Evolutionary conservation across 441 rosid genomes (phyloP).

Genomic region (Croton laevigatus): DNA sequence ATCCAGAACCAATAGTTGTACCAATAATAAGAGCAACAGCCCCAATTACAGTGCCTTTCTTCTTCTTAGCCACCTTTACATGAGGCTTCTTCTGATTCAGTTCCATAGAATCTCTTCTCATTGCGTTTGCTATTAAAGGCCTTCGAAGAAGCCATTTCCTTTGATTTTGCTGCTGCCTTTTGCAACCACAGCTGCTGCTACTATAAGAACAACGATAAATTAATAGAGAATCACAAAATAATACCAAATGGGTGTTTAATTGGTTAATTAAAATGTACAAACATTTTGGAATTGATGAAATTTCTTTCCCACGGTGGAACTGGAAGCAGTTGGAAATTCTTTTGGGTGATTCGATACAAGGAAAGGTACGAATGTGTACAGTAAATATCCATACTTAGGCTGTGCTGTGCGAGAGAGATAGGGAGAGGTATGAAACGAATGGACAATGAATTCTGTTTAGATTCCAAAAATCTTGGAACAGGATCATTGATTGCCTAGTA

Average conservation of each 20-base stretch:
- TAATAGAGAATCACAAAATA: not conserved
- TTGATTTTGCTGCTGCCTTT: conserved; percentile 21
- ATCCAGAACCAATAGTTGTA: conserved; percentile 63
- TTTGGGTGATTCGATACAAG: conserved; percentile 12
- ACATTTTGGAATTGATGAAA: conserved; percentile 23
- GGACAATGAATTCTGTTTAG: conserved; percentile 22
- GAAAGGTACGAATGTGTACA: conserved; percentile 26
- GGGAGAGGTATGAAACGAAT: conserved; percentile 19
- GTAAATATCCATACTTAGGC: conserved; percentile 19
- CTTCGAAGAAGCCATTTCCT: conserved; percentile 11
- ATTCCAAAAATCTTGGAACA: conserved; percentile 36
- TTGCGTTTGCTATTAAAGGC: conserved; percentile 13
- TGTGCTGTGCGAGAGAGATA: not conserved
- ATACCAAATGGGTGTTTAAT: not conserved
- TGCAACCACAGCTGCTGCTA: conserved; percentile 22
- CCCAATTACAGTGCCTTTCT: conserved; percentile 50
- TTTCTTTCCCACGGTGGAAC: conserved; percentile 10
- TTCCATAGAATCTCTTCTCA: conserved; percentile 18
- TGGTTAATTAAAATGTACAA: conserved; percentile 1
- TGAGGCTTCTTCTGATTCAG: conserved; percentile 3
- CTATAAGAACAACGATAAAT: conserved; percentile 3
- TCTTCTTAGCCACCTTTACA: conserved; percentile 10
- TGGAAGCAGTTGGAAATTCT: conserved; percentile 3
- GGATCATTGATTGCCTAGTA: conserved; percentile 13
- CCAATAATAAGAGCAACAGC: conserved; percentile 63